These are phyloP conservation scores for Salix brachista DNA, from an alignment of 345 rosid species.

Conservation along the genomic window DNA sequence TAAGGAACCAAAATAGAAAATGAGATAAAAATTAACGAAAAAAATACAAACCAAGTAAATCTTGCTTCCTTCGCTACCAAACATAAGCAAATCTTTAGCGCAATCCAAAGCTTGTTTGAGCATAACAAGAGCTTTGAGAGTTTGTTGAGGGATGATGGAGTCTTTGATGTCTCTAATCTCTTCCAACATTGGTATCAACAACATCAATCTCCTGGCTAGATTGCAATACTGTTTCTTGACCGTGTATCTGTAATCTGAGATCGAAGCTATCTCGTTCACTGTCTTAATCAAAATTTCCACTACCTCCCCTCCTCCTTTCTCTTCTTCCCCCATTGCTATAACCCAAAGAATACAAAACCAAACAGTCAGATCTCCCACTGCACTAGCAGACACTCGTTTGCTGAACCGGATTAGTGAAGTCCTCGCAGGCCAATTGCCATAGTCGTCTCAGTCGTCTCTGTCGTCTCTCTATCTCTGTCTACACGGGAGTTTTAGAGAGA, in stretches of 20 bases:
- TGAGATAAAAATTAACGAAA: background rate
- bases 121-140: constrained; percentile 36
- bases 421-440: background rate
- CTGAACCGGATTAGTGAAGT: background rate
- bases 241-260: constrained; percentile 53
- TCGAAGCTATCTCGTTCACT: constrained; percentile 63
- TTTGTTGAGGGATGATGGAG: constrained; percentile 48
- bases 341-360: background rate
- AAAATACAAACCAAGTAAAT: constrained; percentile 73
- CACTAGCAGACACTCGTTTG: background rate
- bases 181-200: constrained; percentile 77
- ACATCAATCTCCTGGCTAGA: constrained; percentile 72
- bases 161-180: constrained; percentile 68
- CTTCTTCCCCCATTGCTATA: background rate
- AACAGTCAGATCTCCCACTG: background rate
- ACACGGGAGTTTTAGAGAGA: background rate
- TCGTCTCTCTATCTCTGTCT: background rate
- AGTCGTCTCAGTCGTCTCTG: constrained; percentile 1
- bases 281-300: constrained; percentile 54
- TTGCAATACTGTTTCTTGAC: constrained; percentile 75
- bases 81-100: constrained; percentile 62
- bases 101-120: constrained; percentile 48
- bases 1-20: background rate
- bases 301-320: constrained; percentile 46
- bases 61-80: constrained; percentile 85